A percentile compares a stretch with the other conserved stretches of the same genome.
phyloP scores from a whole-genome alignment of 208 protist species.

The Trypanosomatidae sp. region DNA sequence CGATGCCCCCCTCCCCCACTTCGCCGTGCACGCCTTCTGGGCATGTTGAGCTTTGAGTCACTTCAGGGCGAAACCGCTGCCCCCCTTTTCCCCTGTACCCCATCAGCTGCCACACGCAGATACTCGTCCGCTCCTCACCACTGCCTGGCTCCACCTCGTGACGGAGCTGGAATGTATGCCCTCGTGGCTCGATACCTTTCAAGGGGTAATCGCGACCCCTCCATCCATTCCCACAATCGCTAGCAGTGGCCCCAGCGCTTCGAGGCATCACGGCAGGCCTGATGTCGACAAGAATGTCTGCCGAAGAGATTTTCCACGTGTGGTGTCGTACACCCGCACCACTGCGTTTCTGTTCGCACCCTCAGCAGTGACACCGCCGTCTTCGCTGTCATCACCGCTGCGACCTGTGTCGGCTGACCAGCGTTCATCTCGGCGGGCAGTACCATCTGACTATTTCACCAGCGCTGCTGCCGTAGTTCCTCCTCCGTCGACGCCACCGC shows the following conservation, averaged over 20 bases:
- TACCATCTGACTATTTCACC: neutral
- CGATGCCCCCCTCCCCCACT: neutral
- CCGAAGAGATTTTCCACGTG: neutral
- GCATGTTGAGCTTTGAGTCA: neutral
- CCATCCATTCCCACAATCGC: neutral
- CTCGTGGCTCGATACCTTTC: neutral
- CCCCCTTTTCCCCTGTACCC: neutral
- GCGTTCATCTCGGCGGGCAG: neutral
- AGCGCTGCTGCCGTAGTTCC: neutral
- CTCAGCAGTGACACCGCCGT: neutral
- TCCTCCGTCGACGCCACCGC: neutral
- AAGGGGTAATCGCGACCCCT: neutral
- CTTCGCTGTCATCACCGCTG: neutral
- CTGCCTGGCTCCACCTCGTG: neutral
- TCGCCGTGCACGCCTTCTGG: neutral
- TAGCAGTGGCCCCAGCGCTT: neutral
- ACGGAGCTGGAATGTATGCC: neutral
- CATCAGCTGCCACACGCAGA: neutral
- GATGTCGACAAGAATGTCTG: neutral
- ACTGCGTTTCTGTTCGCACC: slow-evolving; percentile 20
- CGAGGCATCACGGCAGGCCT: neutral
- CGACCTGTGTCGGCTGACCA: neutral
- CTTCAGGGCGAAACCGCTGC: neutral
- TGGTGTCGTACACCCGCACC: slow-evolving; percentile 22
- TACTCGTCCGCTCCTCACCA: neutral